A percentile compares a stretch with the other conserved stretches of the same genome.
These are phyloP conservation scores for Pleurotus ostreatus DNA, from an alignment of 768 basidiomycete genomes.

Conservation along the genomic window DNA sequence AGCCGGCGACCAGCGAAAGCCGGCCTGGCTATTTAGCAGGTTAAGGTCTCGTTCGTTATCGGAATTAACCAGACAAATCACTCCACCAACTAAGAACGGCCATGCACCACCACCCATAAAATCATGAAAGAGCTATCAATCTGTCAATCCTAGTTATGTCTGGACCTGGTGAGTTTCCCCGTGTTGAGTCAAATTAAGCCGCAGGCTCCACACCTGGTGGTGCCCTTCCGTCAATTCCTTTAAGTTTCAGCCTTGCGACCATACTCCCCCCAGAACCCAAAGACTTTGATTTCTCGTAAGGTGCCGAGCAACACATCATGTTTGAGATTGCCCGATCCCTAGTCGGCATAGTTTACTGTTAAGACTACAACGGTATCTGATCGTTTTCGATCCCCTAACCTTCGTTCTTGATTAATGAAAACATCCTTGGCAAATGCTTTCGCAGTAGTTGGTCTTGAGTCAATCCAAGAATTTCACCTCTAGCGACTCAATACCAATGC, in stretches of 20 bases:
- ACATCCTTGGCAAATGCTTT: no score
- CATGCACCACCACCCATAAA: slow-evolving; percentile 87
- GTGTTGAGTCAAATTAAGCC: slow-evolving; percentile 85
- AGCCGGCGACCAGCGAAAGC: no score
- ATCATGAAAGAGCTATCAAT: slow-evolving; percentile 84
- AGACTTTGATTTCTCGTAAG: slow-evolving; percentile 91
- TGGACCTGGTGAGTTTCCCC: slow-evolving; percentile 80
- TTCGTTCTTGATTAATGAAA: no score
- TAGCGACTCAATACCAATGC: no score
- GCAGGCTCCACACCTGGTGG: slow-evolving; percentile 76
- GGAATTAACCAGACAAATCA: slow-evolving; percentile 97
- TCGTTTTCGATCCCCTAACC: no score
- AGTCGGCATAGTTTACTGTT: no score
- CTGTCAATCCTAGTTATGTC: no score
- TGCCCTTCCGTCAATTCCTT: slow-evolving; percentile 84
- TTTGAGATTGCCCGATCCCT: no score
- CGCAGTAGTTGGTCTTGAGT: no score
- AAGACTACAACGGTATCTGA: no score
- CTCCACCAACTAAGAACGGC: slow-evolving; percentile 89
- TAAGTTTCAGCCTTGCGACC: slow-evolving; percentile 66
- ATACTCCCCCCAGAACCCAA: slow-evolving; percentile 66
- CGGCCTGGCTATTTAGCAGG: slow-evolving; percentile 87
- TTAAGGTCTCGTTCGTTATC: slow-evolving; percentile 93
- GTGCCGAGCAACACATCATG: no score
- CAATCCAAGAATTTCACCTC: no score